These are phyloP conservation scores for Pigoraptor vietnamica DNA, from an alignment of 78 protist species.

Conservation along the genomic window DNA sequence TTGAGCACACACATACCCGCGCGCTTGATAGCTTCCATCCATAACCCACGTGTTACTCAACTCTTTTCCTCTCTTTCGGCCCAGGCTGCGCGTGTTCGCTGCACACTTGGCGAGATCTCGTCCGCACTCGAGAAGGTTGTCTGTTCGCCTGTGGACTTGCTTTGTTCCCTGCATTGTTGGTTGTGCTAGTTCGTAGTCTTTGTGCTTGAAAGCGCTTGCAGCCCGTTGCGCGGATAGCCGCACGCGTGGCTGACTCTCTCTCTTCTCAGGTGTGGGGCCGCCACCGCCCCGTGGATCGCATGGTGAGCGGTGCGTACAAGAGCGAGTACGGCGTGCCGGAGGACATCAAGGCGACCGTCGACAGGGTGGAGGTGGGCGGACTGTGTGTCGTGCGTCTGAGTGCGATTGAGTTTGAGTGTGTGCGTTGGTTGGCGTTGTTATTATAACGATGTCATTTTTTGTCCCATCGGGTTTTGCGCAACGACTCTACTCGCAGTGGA, in stretches of 20 bases:
- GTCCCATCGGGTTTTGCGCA: background rate
- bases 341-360: background rate
- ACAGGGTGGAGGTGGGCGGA: background rate
- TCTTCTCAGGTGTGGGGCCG: slow-evolving; percentile 27
- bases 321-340: slow-evolving; percentile 1
- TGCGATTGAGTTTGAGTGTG: background rate
- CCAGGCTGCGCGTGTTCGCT: slow-evolving; percentile 78
- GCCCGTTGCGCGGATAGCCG: background rate
- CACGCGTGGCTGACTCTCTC: background rate
- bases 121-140: slow-evolving; percentile 75
- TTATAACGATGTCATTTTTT: too few relatives aligned
- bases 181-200: background rate
- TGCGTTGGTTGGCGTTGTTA: background rate
- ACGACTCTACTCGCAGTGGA: background rate
- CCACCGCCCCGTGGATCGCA: slow-evolving; percentile 25
- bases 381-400: background rate
- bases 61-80: background rate
- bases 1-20: background rate
- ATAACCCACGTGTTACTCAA: background rate
- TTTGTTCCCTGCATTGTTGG: background rate
- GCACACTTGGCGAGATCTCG: slow-evolving; percentile 94
- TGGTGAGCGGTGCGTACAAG: slow-evolving; percentile 79
- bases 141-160: too few relatives aligned
- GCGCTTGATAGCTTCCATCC: background rate
- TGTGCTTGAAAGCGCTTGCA: background rate